Conservation (phyloP, 2,329 filamentous ascomycete genomes). For the Calonectria naviculata region DNA sequence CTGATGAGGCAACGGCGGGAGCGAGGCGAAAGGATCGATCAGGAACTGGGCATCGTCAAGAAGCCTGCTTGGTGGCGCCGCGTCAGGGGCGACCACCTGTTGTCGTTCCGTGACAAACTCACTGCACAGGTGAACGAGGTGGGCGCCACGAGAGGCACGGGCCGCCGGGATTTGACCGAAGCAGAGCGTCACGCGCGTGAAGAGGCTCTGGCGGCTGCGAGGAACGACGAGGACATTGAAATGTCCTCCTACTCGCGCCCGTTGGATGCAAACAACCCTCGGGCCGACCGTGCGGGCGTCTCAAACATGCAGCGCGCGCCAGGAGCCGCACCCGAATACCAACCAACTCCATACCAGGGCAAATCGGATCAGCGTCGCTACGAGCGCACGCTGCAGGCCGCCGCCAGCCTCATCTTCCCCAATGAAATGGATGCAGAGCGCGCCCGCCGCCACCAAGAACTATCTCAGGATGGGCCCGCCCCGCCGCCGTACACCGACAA, state of each 20-base stretch:
- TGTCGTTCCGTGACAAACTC: constrained; percentile 63
- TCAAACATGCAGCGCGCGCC: constrained; percentile 32
- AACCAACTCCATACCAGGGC: constrained; percentile 48
- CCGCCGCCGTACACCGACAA: constrained; percentile 53
- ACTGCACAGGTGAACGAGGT: constrained; percentile 66
- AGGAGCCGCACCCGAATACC: constrained; percentile 18
- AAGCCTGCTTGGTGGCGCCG: constrained; percentile 77
- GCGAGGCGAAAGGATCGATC: constrained; percentile 67
- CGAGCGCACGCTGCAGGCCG: constrained; percentile 57
- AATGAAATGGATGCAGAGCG: constrained; percentile 47
- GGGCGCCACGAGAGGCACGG: constrained; percentile 58
- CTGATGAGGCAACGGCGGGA: constrained; percentile 72
- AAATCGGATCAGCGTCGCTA: constrained; percentile 56
- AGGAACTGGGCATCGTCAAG: constrained; percentile 68
- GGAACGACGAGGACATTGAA: constrained; percentile 49
- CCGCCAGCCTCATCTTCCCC: constrained; percentile 62
- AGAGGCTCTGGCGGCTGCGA: constrained; percentile 44
- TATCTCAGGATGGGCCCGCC: constrained; percentile 51
- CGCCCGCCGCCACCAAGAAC: background rate
- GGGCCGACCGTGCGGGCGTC: constrained; percentile 45
- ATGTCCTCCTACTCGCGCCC: constrained; percentile 45
- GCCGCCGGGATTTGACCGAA: constrained; percentile 52
- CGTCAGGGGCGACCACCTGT: constrained; percentile 56
- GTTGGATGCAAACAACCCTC: constrained; percentile 40
- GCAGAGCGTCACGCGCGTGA: constrained; percentile 50